Conservation (phyloP, 2,329 filamentous ascomycete genomes). For the Cytospora paraplurivora region DNA sequence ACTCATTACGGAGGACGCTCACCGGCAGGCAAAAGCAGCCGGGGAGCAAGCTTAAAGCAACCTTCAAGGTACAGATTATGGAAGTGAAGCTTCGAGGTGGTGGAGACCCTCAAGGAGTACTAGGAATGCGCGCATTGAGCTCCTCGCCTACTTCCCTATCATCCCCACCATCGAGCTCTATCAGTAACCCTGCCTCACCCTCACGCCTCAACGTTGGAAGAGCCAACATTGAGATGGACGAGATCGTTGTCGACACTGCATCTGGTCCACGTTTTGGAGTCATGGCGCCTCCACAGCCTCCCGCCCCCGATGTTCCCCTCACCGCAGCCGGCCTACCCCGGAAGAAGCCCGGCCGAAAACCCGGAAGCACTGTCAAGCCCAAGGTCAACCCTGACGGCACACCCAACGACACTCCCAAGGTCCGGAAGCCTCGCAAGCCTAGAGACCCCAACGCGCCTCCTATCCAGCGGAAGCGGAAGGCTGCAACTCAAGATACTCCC, state of each 20-base stretch:
- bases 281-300: conserved; percentile 35
- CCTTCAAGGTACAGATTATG: background rate
- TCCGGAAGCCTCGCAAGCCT: conserved; percentile 57
- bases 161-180: conserved; percentile 53
- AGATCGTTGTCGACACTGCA: conserved; percentile 51
- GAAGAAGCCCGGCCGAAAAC: conserved; percentile 68
- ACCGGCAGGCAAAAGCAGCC: background rate
- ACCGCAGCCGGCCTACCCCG: conserved; percentile 61
- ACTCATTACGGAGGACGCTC: background rate
- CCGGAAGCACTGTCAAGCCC: conserved; percentile 56
- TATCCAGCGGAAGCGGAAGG: conserved; percentile 58
- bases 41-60: background rate
- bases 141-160: conserved; percentile 54
- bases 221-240: conserved; percentile 48
- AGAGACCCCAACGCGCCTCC: conserved; percentile 61
- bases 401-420: conserved; percentile 49
- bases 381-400: conserved; percentile 43
- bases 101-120: conserved; percentile 32
- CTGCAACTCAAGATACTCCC: conserved; percentile 36
- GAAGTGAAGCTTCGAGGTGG: conserved; percentile 22
- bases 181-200: conserved; percentile 53
- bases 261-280: conserved; percentile 40
- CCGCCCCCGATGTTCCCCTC: conserved; percentile 48
- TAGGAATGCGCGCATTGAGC: conserved; percentile 40
- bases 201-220: conserved; percentile 40